Conservation (phyloP, 768 basidiomycete genomes). For the Russula lepida region DNA sequence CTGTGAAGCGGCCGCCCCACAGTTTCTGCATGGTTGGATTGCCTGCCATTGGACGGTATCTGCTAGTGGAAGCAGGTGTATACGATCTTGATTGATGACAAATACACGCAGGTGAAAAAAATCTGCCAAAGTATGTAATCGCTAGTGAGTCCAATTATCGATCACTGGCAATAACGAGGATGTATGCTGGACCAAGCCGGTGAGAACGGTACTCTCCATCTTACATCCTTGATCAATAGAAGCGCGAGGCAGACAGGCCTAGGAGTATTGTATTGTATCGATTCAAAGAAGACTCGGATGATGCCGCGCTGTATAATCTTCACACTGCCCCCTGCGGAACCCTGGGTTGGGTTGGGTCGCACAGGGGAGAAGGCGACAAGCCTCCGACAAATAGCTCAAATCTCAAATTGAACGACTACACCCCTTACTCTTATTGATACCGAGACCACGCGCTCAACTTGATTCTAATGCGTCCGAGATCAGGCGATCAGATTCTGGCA, state of each 20-base stretch:
- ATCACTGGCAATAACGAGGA: constrained; percentile 40
- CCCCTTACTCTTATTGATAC: background rate
- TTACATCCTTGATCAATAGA: background rate
- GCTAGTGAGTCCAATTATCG: background rate
- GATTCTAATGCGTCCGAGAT: background rate
- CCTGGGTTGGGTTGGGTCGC: constrained; percentile 32
- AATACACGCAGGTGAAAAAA: background rate
- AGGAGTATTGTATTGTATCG: background rate
- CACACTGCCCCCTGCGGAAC: constrained; percentile 25
- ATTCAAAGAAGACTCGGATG: background rate
- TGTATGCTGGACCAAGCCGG: constrained; percentile 29
- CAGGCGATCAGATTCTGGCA: background rate
- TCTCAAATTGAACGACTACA: background rate
- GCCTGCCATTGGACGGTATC: constrained; percentile 27
- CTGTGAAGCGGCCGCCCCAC: constrained; percentile 85
- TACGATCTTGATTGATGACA: background rate
- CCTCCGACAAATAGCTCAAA: too few relatives aligned
- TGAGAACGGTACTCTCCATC: background rate
- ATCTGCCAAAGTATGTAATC: background rate
- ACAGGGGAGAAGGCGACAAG: background rate
- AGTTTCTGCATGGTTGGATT: constrained; percentile 60
- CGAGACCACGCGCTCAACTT: background rate
- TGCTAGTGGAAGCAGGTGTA: background rate
- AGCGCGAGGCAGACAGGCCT: background rate
- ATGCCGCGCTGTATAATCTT: background rate